Evolutionary conservation across 768 basidiomycete genomes (phyloP).

Genomic region (Hydnomerulius pinastri): DNA sequence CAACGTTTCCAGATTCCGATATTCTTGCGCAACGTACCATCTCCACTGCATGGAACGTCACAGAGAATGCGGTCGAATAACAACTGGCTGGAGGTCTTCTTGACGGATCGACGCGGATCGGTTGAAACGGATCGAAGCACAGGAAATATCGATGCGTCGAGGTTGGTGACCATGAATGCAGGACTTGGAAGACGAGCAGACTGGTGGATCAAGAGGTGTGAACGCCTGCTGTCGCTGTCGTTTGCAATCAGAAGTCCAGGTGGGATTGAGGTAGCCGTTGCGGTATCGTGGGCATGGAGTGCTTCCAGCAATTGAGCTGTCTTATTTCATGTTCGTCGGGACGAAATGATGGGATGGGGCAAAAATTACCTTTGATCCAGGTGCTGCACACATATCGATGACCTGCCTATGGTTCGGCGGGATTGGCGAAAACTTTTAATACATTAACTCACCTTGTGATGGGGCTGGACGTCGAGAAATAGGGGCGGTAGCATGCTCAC

Average conservation of each 20-base stretch:
- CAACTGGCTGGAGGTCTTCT: conserved; percentile 50
- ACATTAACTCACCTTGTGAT: conserved; percentile 65
- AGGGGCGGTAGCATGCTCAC: conserved; percentile 99
- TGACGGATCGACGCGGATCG: conserved; percentile 33
- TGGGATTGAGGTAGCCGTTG: conserved; percentile 66
- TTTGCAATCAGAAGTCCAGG: conserved; percentile 91
- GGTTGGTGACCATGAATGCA: conserved; percentile 91
- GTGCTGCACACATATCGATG: conserved; percentile 98
- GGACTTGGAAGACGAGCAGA: conserved; percentile 92
- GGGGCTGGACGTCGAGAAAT: conserved; percentile 90
- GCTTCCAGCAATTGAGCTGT: conserved; percentile 97
- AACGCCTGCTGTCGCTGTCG: conserved; percentile 91
- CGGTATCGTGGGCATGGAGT: conserved; percentile 76
- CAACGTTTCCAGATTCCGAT: conserved; percentile 92
- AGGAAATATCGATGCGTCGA: conserved; percentile 89
- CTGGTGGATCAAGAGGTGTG: conserved; percentile 96
- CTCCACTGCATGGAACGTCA: conserved; percentile 97
- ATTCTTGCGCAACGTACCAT: conserved; percentile 96
- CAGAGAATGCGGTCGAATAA: conserved; percentile 93
- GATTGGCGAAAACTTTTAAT: neutral
- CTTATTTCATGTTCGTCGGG: conserved; percentile 36
- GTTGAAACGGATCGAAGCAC: conserved; percentile 43
- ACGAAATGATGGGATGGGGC: neutral
- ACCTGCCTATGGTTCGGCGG: conserved; percentile 46
- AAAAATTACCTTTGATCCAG: conserved; percentile 81